phyloP scores from a whole-genome alignment of 768 basidiomycete species.

The Amanita pseudoporphyria region DNA sequence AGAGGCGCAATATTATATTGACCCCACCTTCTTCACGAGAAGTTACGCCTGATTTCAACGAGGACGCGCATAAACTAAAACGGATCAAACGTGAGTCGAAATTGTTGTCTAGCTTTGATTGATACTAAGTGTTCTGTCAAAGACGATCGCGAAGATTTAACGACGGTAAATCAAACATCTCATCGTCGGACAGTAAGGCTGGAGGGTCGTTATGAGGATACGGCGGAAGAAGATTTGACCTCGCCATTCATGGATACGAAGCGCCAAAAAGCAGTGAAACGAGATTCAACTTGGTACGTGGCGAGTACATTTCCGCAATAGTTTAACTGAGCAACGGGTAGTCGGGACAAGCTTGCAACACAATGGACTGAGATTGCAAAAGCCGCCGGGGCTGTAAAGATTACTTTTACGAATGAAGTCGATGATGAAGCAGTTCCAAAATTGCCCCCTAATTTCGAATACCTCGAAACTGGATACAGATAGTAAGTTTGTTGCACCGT shows the following conservation, averaged over 20 bases:
- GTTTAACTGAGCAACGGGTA: background rate
- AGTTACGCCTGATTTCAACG: too few relatives aligned
- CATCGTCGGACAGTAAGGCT: background rate
- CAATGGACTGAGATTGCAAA: slow-evolving; percentile 1
- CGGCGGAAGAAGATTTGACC: background rate
- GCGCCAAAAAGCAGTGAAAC: background rate
- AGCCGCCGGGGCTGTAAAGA: slow-evolving; percentile 20
- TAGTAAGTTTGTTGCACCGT: slow-evolving; percentile 26
- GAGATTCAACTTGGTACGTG: background rate
- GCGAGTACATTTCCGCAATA: too few relatives aligned
- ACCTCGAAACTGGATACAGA: slow-evolving; percentile 42
- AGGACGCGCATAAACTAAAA: too few relatives aligned
- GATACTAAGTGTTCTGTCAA: background rate
- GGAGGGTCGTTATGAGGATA: background rate
- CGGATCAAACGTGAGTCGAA: too few relatives aligned
- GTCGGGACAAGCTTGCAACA: background rate
- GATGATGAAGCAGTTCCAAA: slow-evolving; percentile 37
- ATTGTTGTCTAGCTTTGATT: too few relatives aligned
- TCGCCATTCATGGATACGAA: background rate
- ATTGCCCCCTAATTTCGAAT: slow-evolving; percentile 34
- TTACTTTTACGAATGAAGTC: slow-evolving; percentile 28
- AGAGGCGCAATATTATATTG: too few relatives aligned
- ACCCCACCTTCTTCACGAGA: too few relatives aligned
- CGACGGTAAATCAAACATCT: background rate
- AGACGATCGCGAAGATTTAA: background rate